Evolutionary conservation across 306 rosid species (phyloP).

Genomic region (Acacia melanoxylon): DNA sequence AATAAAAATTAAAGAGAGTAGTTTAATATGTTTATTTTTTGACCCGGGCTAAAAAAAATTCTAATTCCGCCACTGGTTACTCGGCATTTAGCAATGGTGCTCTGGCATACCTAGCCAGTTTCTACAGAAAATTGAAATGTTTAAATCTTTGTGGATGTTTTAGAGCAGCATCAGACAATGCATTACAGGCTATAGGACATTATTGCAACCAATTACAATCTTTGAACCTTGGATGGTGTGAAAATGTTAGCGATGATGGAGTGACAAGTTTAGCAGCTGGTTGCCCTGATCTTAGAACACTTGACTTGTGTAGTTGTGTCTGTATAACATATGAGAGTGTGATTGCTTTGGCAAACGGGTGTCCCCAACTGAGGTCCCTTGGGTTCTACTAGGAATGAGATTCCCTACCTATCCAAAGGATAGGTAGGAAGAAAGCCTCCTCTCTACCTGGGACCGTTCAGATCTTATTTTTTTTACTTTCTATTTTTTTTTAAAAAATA

Average conservation of each 20-base stretch:
- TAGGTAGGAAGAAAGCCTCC: too few species aligned
- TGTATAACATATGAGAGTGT: conserved; percentile 93
- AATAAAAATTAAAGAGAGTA: too few species aligned
- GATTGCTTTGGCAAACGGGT: conserved; percentile 80
- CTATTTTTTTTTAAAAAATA: too few species aligned
- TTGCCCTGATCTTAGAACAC: conserved; percentile 80
- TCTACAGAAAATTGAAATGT: conserved; percentile 67
- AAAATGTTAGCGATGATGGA: conserved; percentile 77
- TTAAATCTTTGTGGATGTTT: conserved; percentile 91
- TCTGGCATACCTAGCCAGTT: conserved; percentile 68
- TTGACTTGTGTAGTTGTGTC: conserved; percentile 87
- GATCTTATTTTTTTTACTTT: too few species aligned
- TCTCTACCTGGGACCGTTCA: too few species aligned
- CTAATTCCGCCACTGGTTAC: too few species aligned
- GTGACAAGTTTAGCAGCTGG: conserved; percentile 85
- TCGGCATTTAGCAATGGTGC: conserved; percentile 74
- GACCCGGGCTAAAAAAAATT: too few species aligned
- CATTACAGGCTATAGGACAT: conserved; percentile 84
- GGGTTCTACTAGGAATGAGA: too few species aligned
- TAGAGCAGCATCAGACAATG: conserved; percentile 71
- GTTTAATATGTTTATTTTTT: too few species aligned
- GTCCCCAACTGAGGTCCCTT: conserved; percentile 85
- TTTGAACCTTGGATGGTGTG: conserved; percentile 96
- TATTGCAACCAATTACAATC: conserved; percentile 74
- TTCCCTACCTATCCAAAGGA: too few species aligned